Evolutionary conservation across 2,329 filamentous ascomycete species (phyloP).

Genomic region (Claviceps arundinis): DNA sequence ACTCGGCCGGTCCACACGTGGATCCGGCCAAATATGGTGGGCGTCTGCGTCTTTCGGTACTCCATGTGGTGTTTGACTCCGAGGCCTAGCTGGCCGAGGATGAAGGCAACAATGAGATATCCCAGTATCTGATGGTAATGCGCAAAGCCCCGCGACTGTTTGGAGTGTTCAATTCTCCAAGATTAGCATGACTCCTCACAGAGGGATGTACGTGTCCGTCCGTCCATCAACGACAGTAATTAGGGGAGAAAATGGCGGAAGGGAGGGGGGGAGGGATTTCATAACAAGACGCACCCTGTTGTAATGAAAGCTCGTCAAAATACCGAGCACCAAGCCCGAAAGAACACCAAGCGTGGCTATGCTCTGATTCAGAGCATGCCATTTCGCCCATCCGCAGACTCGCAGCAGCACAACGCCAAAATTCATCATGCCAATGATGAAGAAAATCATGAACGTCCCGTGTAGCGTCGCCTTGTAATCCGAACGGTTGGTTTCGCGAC

Average conservation of each 20-base stretch:
- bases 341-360: constrained; percentile 35
- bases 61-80: constrained; percentile 43
- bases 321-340: constrained; percentile 36
- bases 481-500: constrained; percentile 15
- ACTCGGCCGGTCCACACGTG: constrained; percentile 46
- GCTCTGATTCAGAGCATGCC: constrained; percentile 41
- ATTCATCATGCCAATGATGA: constrained; percentile 42
- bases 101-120: constrained; percentile 35
- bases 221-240: background rate
- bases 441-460: constrained; percentile 39
- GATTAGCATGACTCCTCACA: background rate
- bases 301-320: constrained; percentile 39
- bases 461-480: constrained; percentile 31
- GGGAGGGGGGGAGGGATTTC: background rate
- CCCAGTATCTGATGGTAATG: constrained; percentile 47
- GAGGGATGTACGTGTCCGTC: background rate
- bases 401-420: constrained; percentile 40
- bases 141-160: constrained; percentile 37
- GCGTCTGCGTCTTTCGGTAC: constrained; percentile 33
- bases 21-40: constrained; percentile 36
- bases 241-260: background rate
- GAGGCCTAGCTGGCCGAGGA: constrained; percentile 39
- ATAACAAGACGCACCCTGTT: constrained; percentile 30
- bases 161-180: background rate
- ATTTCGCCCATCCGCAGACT: constrained; percentile 35